Evolutionary conservation across 495 filamentous ascomycete genomes (phyloP), one percentile per base, ranked within the genome.

Genomic region (Penicillium roqueforti): DNA sequence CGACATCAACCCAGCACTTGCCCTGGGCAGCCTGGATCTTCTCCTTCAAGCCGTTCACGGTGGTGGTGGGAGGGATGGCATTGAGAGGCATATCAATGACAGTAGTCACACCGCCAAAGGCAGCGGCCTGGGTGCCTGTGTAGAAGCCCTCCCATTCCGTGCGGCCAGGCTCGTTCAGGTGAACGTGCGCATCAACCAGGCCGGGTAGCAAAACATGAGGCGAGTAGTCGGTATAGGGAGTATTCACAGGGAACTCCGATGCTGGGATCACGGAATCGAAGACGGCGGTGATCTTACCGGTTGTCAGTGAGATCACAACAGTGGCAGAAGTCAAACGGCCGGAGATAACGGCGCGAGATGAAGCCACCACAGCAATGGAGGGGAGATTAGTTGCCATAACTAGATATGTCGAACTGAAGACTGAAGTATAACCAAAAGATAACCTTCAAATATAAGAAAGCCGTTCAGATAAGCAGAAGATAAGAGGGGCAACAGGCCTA

Each of bases 61-160:
- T 97, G 40, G 92, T 97, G 6, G 93, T 98, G 1, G 93, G 93
- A 2, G 93, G 93, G 54, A 98, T 95, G 51, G 93, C 91, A 73
- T 98, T 98, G 54, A 98, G 72, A 41, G 93, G 93, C 93, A 98
- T 98, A 71, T 98, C 93, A 63, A 98, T 79, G 23, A 98, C 89
- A 4, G 93, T 97, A n/a, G 93, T 98, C 44, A 97, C 93, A 54
- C 93, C 93, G 18, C 93, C 93, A 67, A 92, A 96, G 46, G 93
- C 93, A 9, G 93, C 93, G 22, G 93, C 93, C 67, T 86, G 80
- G 25, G 93, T 97, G 39, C 93, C 93, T 2, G 91, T 95, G 70
- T 85, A 84, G 79, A 98, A 98, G 22, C 93, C 93, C 65, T 98
- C 93, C 93, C 93, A 98, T 83, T 98, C 93, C 36, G 93, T 97